phyloP scores from a whole-genome alignment of 2,329 filamentous ascomycete species.

The Exophiala mesophila region DNA sequence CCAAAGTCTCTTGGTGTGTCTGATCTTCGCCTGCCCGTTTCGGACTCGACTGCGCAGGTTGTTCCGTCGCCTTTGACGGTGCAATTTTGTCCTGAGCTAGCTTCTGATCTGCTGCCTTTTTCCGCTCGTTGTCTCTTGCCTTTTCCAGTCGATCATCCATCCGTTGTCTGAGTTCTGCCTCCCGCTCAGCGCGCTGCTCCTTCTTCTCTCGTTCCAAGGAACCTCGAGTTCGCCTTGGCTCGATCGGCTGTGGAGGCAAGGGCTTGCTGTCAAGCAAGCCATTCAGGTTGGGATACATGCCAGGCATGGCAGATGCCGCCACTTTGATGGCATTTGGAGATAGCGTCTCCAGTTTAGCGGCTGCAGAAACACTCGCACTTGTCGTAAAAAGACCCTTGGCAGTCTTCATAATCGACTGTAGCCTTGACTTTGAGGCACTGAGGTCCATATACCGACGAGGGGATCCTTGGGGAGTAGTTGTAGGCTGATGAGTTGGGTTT shows the following conservation, averaged over 20 bases:
- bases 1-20: constrained; percentile 25
- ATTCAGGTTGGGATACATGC: constrained; percentile 28
- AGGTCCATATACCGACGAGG: constrained; percentile 60
- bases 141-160: constrained; percentile 36
- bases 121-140: constrained; percentile 33
- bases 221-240: constrained; percentile 50
- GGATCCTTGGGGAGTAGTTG: constrained; percentile 56
- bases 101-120: constrained; percentile 31
- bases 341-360: constrained; percentile 53
- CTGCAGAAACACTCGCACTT: constrained; percentile 56
- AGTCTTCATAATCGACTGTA: constrained; percentile 84
- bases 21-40: constrained; percentile 14
- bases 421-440: constrained; percentile 86
- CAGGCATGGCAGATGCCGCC: constrained; percentile 28
- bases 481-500: constrained; percentile 54
- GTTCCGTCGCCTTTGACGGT: constrained; percentile 28
- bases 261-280: constrained; percentile 20
- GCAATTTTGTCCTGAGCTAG: constrained; percentile 33
- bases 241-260: constrained; percentile 31
- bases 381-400: constrained; percentile 83
- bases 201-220: constrained; percentile 52
- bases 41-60: constrained; percentile 25
- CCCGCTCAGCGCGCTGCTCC: constrained; percentile 31
- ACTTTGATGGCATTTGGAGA: constrained; percentile 36
- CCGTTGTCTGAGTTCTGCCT: constrained; percentile 26